Base-by-base conservation (phyloP, 1,284 basidiomycete genomes). In the Blastosporella zonata region DNA sequence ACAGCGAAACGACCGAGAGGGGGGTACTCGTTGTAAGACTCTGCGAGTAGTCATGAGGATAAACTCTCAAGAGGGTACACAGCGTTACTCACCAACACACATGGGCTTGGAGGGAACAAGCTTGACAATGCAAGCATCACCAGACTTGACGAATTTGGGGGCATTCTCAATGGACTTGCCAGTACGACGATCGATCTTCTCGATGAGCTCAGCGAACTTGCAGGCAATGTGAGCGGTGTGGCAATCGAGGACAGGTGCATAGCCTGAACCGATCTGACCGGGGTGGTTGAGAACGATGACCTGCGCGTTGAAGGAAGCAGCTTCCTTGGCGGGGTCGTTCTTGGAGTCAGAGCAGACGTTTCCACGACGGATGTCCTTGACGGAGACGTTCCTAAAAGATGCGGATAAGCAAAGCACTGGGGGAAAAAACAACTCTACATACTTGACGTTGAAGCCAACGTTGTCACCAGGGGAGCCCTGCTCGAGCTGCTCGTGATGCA, bases 221-320 rank as follows among this genome's bases (percentile, higher is more conserved):
- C 97, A 99, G 60, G 97, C 97, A 72, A 99, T 99, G 85, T 97
- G 96, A 69, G 96, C 94, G 59, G 96, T 99, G 87, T 99, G 96
- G 80, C 96, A 99, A 81, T 99, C 96, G 63, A 99, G 88, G 55
- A 99, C 96, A 54, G 96, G 96, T 47, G 96, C 93, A 73, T 97
- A 96, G 62, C 93, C 93, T 64, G 92, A 92, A 77, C 93, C 90
- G 70, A 99, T 98, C 77, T 99, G 97, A 81, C 97, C 97, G 56
- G 97, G 97, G 88, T 99, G 97, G 85, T 99, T 99, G 74, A 99
- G 90, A 71, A 99, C 93, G 71, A 99, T 99, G 79, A 99, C 97
- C 84, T 99, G 96, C 60, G 96, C 96, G 74, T 90, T 96, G 93
- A 99, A 99, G 54, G 95, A 97, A 59, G 93, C 93, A 62, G 97